These are phyloP conservation scores for Schoenoplectus tabernaemontani DNA, from an alignment of 202 grass and related monocot species.

Conservation along the genomic window DNA sequence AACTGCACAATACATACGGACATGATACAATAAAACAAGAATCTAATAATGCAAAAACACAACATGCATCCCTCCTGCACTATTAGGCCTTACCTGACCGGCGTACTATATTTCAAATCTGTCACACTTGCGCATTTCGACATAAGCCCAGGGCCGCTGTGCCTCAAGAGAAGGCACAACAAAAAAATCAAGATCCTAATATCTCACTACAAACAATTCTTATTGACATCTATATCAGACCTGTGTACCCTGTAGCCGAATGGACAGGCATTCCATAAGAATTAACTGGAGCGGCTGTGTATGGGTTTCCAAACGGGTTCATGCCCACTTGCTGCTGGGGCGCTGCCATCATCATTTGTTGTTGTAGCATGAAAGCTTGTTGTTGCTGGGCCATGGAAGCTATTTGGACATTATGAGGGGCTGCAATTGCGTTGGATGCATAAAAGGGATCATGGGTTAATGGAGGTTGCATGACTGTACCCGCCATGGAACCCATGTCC, in stretches of 20 bases:
- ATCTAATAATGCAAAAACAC: constrained; percentile 19
- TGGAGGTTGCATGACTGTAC: constrained; percentile 41
- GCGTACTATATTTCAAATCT: background rate
- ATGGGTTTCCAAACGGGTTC: constrained; percentile 52
- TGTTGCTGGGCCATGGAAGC: constrained; percentile 62
- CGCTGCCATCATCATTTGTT: constrained; percentile 61
- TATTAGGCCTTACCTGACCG: constrained; percentile 17
- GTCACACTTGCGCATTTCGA: background rate
- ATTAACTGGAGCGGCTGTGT: constrained; percentile 20
- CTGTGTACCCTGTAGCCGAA: constrained; percentile 35
- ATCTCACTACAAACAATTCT: constrained; percentile 14
- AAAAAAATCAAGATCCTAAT: constrained; percentile 1
- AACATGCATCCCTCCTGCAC: constrained; percentile 12
- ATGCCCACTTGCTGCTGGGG: constrained; percentile 34
- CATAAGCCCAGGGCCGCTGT: background rate
- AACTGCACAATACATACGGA: constrained; percentile 18
- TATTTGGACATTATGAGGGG: constrained; percentile 74
- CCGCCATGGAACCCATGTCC: constrained; percentile 35
- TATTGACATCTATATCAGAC: constrained; percentile 47
- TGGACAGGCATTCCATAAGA: constrained; percentile 44
- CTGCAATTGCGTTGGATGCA: constrained; percentile 34
- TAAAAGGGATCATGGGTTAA: constrained; percentile 64
- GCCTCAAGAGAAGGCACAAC: background rate
- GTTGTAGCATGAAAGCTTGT: constrained; percentile 83
- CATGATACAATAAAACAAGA: constrained; percentile 14